Percentiles rank a stretch among this genome's conserved stretches.
phyloP scores from a whole-genome alignment of 768 basidiomycete genomes.

The Trametes cinnabarina region DNA sequence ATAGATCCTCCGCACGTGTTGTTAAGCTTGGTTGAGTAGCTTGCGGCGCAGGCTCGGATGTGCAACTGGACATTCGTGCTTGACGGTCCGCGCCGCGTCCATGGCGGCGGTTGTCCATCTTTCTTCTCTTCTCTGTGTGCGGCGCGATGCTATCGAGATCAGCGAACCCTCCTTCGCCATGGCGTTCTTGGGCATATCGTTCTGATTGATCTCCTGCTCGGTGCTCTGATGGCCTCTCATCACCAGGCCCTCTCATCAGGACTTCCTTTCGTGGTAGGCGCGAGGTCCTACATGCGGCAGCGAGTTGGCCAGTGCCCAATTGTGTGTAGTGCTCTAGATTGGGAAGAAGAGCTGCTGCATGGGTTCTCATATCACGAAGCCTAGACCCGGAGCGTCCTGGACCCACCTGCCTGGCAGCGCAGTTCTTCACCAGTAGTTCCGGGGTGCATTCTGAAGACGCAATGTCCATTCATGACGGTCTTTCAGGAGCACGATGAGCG shows the following conservation, averaged over 20 bases:
- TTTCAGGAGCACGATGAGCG: constrained; percentile 1
- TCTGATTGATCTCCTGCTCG: not conserved
- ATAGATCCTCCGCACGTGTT: not conserved
- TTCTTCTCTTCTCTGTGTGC: not conserved
- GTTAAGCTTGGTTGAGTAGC: not conserved
- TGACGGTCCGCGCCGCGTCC: too few relatives aligned
- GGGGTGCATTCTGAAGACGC: constrained; percentile 1
- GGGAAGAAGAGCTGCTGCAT: constrained; percentile 3
- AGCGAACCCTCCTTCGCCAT: not conserved
- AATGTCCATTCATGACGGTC: not conserved
- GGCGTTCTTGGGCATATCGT: not conserved
- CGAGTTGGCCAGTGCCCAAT: not conserved
- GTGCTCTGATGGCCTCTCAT: not conserved
- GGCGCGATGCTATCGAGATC: not conserved
- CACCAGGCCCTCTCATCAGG: not conserved
- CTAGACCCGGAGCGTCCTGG: constrained; percentile 16
- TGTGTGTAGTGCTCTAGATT: constrained; percentile 1
- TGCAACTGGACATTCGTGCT: too few relatives aligned
- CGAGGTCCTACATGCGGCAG: not conserved
- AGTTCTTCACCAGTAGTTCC: not conserved
- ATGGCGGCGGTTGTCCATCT: not conserved
- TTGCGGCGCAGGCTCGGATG: not conserved
- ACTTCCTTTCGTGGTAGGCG: not conserved
- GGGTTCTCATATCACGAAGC: constrained; percentile 13
- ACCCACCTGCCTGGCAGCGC: constrained; percentile 3